These are phyloP conservation scores for Fusarium devonianum DNA, from an alignment of 2,329 filamentous ascomycete species.

Conservation along the genomic window DNA sequence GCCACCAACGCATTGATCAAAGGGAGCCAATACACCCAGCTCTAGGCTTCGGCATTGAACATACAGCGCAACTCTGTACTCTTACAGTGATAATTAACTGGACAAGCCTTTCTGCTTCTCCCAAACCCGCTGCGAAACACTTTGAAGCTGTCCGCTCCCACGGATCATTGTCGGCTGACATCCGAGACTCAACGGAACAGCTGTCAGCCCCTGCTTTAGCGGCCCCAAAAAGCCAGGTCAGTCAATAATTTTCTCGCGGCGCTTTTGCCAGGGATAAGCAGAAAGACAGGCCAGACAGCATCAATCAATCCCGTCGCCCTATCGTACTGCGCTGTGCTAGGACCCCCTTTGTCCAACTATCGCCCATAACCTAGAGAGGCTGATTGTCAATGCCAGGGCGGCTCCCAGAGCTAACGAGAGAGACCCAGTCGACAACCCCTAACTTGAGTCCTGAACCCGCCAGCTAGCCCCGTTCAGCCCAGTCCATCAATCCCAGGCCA, in stretches of 20 bases:
- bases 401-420: conserved; percentile 26
- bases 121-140: conserved; percentile 1
- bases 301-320: conserved; percentile 1
- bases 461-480: conserved; percentile 40
- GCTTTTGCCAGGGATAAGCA: conserved; percentile 3
- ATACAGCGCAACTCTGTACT: no score
- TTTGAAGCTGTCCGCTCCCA: conserved; percentile 3
- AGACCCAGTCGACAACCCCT: conserved; percentile 38
- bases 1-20: neutral
- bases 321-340: conserved; percentile 12
- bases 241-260: conserved; percentile 9
- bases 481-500: conserved; percentile 35
- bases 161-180: conserved; percentile 27
- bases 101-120: neutral
- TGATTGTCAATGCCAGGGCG: conserved; percentile 18
- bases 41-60: conserved; percentile 1
- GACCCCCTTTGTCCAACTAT: conserved; percentile 3
- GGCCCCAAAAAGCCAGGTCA: conserved; percentile 16
- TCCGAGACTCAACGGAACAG: conserved; percentile 12
- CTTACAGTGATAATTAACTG: no score
- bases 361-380: conserved; percentile 4
- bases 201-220: conserved; percentile 26
- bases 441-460: conserved; percentile 42
- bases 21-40: neutral
- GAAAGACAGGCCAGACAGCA: conserved; percentile 1